Conservation (phyloP, 2,329 filamentous ascomycete genomes). For the Phyllosticta citriasiana region DNA sequence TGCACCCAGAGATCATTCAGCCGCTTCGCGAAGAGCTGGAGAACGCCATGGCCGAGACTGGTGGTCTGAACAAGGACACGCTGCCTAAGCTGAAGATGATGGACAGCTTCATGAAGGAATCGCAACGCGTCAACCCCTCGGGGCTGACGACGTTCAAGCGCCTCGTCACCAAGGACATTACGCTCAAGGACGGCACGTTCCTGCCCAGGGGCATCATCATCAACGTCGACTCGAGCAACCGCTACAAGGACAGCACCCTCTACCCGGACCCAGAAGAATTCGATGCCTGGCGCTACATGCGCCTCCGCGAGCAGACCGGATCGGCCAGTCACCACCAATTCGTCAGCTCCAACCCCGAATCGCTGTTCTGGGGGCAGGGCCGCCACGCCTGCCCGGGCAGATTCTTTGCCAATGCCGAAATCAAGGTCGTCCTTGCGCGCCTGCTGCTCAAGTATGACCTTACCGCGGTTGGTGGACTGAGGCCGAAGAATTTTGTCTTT, state of each 20-base stretch:
- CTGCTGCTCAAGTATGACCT: constrained; percentile 22
- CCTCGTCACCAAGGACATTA: constrained; percentile 12
- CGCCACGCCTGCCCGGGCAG: constrained; percentile 24
- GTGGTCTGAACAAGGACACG: constrained; percentile 8
- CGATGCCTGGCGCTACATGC: constrained; percentile 12
- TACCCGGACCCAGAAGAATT: constrained; percentile 12
- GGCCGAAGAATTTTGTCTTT: constrained; percentile 7
- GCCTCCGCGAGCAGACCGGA: constrained; percentile 8
- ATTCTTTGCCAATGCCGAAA: constrained; percentile 25
- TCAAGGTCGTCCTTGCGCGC: constrained; percentile 24
- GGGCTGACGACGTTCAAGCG: constrained; percentile 13
- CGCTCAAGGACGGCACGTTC: constrained; percentile 14
- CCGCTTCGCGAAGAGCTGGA: constrained; percentile 12
- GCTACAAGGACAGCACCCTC: constrained; percentile 10
- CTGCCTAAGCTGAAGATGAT: constrained; percentile 14
- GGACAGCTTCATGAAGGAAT: constrained; percentile 17
- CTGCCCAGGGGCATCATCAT: constrained; percentile 13
- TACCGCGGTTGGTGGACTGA: constrained; percentile 8
- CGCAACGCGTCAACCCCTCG: constrained; percentile 13
- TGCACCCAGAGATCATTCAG: constrained; percentile 12
- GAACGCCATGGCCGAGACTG: constrained; percentile 9
- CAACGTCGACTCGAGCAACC: constrained; percentile 10
- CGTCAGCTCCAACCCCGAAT: constrained; percentile 18
- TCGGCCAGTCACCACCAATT: constrained; percentile 17
- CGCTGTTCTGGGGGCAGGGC: constrained; percentile 22